These are phyloP conservation scores for Begonia fuchsioides DNA, from an alignment of 306 rosid species.

Conservation along the genomic window DNA sequence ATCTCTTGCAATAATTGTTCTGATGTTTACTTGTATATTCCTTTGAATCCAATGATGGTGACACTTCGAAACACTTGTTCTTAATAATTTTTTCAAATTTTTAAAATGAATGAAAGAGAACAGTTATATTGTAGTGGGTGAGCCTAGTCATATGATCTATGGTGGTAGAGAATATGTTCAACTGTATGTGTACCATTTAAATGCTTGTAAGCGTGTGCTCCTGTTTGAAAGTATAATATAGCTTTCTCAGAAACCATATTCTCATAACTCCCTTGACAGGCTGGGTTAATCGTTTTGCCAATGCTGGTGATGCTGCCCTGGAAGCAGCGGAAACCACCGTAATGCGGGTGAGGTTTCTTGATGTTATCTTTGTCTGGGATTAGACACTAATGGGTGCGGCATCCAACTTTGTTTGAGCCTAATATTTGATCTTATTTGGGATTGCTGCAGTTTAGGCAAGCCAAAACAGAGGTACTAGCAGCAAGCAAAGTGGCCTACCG, in stretches of 20 bases:
- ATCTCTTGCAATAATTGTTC: too few relatives aligned
- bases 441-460: slow-evolving; percentile 77
- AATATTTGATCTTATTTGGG: slow-evolving; percentile 1
- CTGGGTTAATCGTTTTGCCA: slow-evolving; percentile 98
- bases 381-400: background rate
- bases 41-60: too few relatives aligned
- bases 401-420: background rate
- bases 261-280: slow-evolving; percentile 33
- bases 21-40: too few relatives aligned
- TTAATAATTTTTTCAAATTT: too few relatives aligned
- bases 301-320: slow-evolving; percentile 98
- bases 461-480: slow-evolving; percentile 75
- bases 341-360: slow-evolving; percentile 40
- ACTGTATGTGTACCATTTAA: too few relatives aligned
- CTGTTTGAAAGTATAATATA: too few relatives aligned
- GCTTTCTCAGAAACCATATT: background rate
- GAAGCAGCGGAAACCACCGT: slow-evolving; percentile 94
- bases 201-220: too few relatives aligned
- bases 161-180: too few relatives aligned
- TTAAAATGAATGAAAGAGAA: too few relatives aligned
- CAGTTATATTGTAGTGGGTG: too few relatives aligned
- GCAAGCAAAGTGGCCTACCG: slow-evolving; percentile 97
- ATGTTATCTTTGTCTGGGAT: background rate
- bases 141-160: too few relatives aligned
- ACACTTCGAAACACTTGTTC: too few relatives aligned